phyloP scores from a whole-genome alignment of 331 rosid genomes.

The Malus hybrid region DNA sequence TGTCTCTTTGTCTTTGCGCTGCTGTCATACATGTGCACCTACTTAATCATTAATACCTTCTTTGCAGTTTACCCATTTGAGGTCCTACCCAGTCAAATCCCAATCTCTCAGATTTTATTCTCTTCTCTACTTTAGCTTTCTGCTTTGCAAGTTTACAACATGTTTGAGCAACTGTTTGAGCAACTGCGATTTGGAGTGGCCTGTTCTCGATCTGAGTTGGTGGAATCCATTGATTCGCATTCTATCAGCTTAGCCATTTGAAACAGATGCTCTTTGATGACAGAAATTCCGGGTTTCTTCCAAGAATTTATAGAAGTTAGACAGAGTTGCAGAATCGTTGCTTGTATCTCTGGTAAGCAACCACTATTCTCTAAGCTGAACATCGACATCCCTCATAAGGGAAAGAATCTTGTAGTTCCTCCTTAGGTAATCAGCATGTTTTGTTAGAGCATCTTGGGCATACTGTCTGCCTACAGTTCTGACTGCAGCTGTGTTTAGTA shows the following conservation, averaged over 20 bases:
- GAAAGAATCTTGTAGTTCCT: constrained; percentile 76
- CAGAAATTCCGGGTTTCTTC: constrained; percentile 34
- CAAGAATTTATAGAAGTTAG: constrained; percentile 43
- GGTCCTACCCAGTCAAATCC: too few species aligned
- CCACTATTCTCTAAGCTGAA: constrained; percentile 72
- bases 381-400: constrained; percentile 63
- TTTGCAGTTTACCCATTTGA: too few species aligned
- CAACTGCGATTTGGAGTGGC: too few species aligned
- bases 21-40: too few species aligned
- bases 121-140: too few species aligned
- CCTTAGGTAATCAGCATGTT: constrained; percentile 62
- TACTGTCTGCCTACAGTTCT: constrained; percentile 86
- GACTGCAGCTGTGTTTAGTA: constrained; percentile 64
- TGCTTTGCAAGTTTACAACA: too few species aligned
- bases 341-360: constrained; percentile 53
- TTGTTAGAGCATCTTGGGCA: constrained; percentile 83
- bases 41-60: too few species aligned
- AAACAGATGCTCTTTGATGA: constrained; percentile 6
- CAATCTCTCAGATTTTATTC: too few species aligned
- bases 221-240: too few species aligned
- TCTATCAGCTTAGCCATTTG: constrained; percentile 24
- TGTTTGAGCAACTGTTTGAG: too few species aligned
- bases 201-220: too few species aligned
- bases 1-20: too few species aligned
- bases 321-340: constrained; percentile 45